These are phyloP conservation scores for Tulasnella sp. DNA, from an alignment of 768 basidiomycete genomes.

Conservation along the genomic window DNA sequence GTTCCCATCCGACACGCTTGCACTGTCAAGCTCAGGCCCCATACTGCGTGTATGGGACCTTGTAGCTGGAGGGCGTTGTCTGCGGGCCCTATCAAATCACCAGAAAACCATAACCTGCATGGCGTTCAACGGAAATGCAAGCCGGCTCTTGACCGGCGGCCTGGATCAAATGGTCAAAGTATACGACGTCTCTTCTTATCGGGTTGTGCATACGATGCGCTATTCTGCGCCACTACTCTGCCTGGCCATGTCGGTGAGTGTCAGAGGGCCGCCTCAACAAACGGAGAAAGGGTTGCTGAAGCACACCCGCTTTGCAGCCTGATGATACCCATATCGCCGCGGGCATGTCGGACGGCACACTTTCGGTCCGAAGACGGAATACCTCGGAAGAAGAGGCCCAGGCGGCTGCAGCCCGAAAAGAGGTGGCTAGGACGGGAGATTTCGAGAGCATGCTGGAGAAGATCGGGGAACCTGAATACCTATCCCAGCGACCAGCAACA, in stretches of 20 bases:
- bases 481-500: conserved; percentile 50
- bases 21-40: conserved; percentile 85
- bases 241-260: conserved; percentile 84
- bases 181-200: conserved; percentile 91
- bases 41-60: conserved; percentile 96
- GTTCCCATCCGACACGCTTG: conserved; percentile 87
- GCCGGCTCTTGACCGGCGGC: conserved; percentile 83
- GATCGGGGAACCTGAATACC: conserved; percentile 58
- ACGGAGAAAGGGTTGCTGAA: background rate
- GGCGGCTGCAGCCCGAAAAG: conserved; percentile 44
- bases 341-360: conserved; percentile 97
- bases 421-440: conserved; percentile 56
- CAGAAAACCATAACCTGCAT: conserved; percentile 96
- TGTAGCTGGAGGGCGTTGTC: conserved; percentile 85
- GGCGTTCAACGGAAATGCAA: conserved; percentile 73
- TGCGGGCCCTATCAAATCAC: conserved; percentile 92
- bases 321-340: conserved; percentile 96
- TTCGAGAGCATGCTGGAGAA: conserved; percentile 67
- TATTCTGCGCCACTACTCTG: conserved; percentile 92
- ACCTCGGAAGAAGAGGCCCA: conserved; percentile 64
- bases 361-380: conserved; percentile 93
- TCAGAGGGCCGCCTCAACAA: background rate
- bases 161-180: conserved; percentile 99
- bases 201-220: conserved; percentile 97
- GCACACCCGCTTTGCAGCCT: conserved; percentile 57